Conservation (phyloP, 805 yeast genomes). For the Torulaspora delbrueckii region DNA sequence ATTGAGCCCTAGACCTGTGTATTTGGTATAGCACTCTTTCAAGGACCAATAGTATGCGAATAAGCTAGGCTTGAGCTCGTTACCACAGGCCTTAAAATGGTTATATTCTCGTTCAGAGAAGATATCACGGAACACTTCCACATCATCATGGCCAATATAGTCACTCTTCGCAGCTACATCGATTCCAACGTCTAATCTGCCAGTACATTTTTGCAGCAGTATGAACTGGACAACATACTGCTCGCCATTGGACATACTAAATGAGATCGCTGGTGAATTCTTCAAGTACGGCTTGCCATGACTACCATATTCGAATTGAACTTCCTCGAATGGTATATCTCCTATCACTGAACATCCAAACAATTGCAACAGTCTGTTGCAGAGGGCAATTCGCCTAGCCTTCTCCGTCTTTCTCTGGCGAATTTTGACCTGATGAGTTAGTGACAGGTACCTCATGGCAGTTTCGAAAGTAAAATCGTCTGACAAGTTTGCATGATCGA, state of each 20-base stretch:
- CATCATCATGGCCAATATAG: constrained; percentile 22
- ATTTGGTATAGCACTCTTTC: constrained; percentile 71
- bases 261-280: constrained; percentile 33
- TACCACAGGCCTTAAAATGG: constrained; percentile 27
- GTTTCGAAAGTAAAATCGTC: constrained; percentile 44
- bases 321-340: constrained; percentile 8
- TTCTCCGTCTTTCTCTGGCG: constrained; percentile 36
- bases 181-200: constrained; percentile 38
- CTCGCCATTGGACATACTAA: constrained; percentile 59
- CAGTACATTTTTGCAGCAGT: constrained; percentile 27
- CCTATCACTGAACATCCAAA: constrained; percentile 37
- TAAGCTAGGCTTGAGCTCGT: constrained; percentile 24
- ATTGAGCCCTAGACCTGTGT: constrained; percentile 56
- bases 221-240: constrained; percentile 43
- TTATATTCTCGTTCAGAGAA: constrained; percentile 38
- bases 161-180: constrained; percentile 43
- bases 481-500: constrained; percentile 11
- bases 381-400: constrained; percentile 39
- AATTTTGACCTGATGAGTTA: constrained; percentile 41
- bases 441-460: constrained; percentile 43
- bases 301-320: constrained; percentile 33
- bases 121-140: constrained; percentile 41
- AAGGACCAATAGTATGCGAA: constrained; percentile 71
- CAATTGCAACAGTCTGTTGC: constrained; percentile 44
- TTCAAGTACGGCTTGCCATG: constrained; percentile 56